Evolutionary conservation across 495 filamentous ascomycete species (phyloP).

Genomic region (Elaphomyces granulatus): DNA sequence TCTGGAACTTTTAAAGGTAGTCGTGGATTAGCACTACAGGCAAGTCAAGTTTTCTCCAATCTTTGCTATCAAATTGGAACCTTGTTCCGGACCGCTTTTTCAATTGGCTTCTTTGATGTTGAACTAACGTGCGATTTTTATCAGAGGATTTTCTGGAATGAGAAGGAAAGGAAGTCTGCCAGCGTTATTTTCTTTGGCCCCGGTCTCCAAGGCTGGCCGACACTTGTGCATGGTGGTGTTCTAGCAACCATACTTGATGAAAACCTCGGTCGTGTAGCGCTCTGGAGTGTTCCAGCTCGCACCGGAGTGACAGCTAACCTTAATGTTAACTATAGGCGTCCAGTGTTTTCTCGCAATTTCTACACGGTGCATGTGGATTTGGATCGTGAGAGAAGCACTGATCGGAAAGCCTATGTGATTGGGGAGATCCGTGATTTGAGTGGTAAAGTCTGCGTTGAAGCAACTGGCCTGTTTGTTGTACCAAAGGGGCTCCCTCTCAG

Average conservation of each 20-base stretch:
- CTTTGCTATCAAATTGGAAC: too few relatives aligned
- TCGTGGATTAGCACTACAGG: slow-evolving; percentile 30
- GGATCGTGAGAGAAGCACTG: slow-evolving; percentile 34
- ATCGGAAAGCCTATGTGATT: slow-evolving; percentile 47
- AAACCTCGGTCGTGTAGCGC: slow-evolving; percentile 27
- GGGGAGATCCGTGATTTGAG: slow-evolving; percentile 38
- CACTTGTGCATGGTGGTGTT: slow-evolving; percentile 59
- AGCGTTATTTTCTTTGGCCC: slow-evolving; percentile 50
- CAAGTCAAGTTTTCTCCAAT: too few relatives aligned
- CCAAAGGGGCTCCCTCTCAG: slow-evolving; percentile 36
- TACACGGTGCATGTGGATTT: slow-evolving; percentile 45
- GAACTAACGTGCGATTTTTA: background rate
- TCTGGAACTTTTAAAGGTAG: slow-evolving; percentile 28
- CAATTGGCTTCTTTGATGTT: too few relatives aligned
- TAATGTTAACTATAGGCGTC: slow-evolving; percentile 45
- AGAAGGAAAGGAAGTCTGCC: slow-evolving; percentile 29
- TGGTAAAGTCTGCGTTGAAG: slow-evolving; percentile 40
- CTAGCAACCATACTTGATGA: slow-evolving; percentile 64
- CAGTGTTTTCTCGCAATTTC: slow-evolving; percentile 42
- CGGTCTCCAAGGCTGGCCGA: slow-evolving; percentile 57
- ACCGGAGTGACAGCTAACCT: slow-evolving; percentile 52
- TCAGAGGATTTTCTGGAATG: slow-evolving; percentile 38
- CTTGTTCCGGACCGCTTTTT: too few relatives aligned
- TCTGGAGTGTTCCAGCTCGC: slow-evolving; percentile 24
- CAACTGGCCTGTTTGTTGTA: slow-evolving; percentile 50